Evolutionary conservation across 306 rosid genomes (phyloP).

Genomic region (Astragalus membranaceus): DNA sequence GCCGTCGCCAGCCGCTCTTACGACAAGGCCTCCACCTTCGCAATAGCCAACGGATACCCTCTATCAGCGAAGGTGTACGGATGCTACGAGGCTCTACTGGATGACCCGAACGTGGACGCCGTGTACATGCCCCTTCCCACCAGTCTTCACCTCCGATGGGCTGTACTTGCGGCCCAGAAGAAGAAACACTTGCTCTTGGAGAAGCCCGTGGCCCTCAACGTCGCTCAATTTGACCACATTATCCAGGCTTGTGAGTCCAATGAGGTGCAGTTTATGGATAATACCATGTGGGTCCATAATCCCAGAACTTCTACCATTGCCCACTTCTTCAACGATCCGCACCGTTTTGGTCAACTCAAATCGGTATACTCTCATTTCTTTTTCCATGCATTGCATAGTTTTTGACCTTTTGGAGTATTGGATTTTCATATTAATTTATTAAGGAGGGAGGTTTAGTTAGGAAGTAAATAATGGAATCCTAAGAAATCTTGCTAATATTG

Average conservation of each 20-base stretch:
- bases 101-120: slow-evolving; percentile 67
- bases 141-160: slow-evolving; percentile 63
- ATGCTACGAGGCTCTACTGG: slow-evolving; percentile 60
- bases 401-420: too few relatives aligned
- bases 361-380: slow-evolving; percentile 30
- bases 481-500: too few relatives aligned
- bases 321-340: slow-evolving; percentile 38
- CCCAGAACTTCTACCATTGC: slow-evolving; percentile 65
- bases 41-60: slow-evolving; percentile 53
- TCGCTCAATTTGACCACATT: slow-evolving; percentile 52
- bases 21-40: slow-evolving; percentile 65
- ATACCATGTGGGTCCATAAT: slow-evolving; percentile 86
- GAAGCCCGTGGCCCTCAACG: slow-evolving; percentile 78
- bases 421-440: too few relatives aligned
- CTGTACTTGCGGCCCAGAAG: slow-evolving; percentile 62
- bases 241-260: slow-evolving; percentile 51
- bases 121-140: slow-evolving; percentile 83
- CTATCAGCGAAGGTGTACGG: slow-evolving; percentile 53
- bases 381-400: too few relatives aligned
- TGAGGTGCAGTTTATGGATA: slow-evolving; percentile 90
- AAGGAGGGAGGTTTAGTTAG: too few relatives aligned
- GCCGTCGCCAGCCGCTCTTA: slow-evolving; percentile 73
- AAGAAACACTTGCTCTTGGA: slow-evolving; percentile 77
- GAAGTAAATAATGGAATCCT: too few relatives aligned
- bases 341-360: slow-evolving; percentile 65